Percentiles rank a stretch among this genome's conserved stretches.
Conservation (phyloP, 441 rosid species). For the Populus tomentosa region DNA sequence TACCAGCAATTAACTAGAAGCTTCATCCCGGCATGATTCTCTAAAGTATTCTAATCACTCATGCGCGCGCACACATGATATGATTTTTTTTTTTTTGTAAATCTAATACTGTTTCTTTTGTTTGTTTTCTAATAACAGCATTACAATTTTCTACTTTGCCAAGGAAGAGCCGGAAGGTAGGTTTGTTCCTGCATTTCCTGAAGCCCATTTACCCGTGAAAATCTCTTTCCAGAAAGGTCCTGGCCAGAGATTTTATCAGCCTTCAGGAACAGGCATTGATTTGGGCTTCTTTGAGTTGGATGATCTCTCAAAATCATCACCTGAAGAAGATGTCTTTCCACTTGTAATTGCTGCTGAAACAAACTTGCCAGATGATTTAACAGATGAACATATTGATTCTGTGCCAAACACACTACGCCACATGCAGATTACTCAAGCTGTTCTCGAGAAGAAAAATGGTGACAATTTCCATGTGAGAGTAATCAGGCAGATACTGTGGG, state of each 20-base stretch:
- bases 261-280: slow-evolving; percentile 72
- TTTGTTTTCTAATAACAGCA: slow-evolving; percentile 35
- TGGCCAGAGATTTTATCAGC: slow-evolving; percentile 59
- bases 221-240: slow-evolving; percentile 63
- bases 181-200: slow-evolving; percentile 38
- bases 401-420: slow-evolving; percentile 49
- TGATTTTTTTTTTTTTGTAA: too few species aligned
- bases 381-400: slow-evolving; percentile 25
- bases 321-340: slow-evolving; percentile 58
- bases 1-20: neutral
- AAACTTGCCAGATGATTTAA: slow-evolving; percentile 19
- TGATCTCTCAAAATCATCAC: slow-evolving; percentile 30
- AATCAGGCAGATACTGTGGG: slow-evolving; percentile 74
- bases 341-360: slow-evolving; percentile 73
- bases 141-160: slow-evolving; percentile 73
- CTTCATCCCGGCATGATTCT: neutral
- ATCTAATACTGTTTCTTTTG: neutral
- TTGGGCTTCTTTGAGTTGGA: slow-evolving; percentile 59
- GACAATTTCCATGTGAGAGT: slow-evolving; percentile 61
- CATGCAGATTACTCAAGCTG: slow-evolving; percentile 54
- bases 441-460: slow-evolving; percentile 64
- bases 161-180: slow-evolving; percentile 61
- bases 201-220: slow-evolving; percentile 46
- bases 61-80: neutral
- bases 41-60: neutral